phyloP scores from a whole-genome alignment of 2,329 filamentous ascomycete species.

The Aspergillus novofumigatus region DNA sequence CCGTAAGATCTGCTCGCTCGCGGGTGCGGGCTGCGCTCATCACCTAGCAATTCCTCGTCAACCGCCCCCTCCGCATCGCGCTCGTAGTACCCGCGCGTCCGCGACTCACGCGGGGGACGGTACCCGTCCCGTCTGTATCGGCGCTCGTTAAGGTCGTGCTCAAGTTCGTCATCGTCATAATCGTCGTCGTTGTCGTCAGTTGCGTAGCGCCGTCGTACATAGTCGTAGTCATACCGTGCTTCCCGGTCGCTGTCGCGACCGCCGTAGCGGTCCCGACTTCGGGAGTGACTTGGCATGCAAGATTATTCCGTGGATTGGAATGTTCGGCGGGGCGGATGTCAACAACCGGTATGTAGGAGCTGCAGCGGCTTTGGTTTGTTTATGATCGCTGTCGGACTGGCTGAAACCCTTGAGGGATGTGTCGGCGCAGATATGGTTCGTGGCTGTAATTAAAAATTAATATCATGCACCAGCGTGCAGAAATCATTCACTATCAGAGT shows the following conservation, averaged over 20 bases:
- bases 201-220: constrained; percentile 11
- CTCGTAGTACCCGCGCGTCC: constrained; percentile 13
- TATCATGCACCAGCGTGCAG: neutral
- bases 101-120: constrained; percentile 18
- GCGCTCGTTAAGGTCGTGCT: constrained; percentile 16
- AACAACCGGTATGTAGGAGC: neutral
- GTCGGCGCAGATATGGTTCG: neutral
- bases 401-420: neutral
- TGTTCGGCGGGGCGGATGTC: neutral
- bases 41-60: constrained; percentile 13
- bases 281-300: constrained; percentile 30
- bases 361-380: neutral
- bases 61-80: constrained; percentile 15
- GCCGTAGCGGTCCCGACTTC: constrained; percentile 30
- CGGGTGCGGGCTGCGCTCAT: constrained; percentile 9
- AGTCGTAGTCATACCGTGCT: constrained; percentile 5
- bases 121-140: constrained; percentile 19
- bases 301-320: neutral
- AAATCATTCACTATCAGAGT: neutral
- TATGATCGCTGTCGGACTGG: neutral
- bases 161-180: constrained; percentile 20
- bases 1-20: neutral
- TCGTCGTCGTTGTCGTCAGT: constrained; percentile 21
- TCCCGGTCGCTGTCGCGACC: constrained; percentile 22
- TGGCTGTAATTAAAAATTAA: neutral